These are phyloP conservation scores for Caloboletus firmus DNA, from an alignment of 1,284 basidiomycete species.

Conservation along the genomic window DNA sequence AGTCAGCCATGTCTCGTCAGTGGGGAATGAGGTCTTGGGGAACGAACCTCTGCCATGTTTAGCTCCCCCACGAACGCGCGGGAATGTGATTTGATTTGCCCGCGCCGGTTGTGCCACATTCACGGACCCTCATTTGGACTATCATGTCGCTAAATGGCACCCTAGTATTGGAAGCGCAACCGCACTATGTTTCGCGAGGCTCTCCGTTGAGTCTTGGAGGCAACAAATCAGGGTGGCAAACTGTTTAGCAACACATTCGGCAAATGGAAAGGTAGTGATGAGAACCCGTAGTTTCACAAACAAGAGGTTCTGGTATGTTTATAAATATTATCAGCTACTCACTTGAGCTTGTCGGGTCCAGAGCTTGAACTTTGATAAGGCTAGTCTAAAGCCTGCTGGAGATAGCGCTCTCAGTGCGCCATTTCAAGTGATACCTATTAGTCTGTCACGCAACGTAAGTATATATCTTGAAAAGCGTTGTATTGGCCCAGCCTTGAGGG, in stretches of 20 bases:
- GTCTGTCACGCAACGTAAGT: not conserved
- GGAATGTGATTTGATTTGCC: not conserved
- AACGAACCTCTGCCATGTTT: not conserved
- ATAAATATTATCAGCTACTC: not conserved
- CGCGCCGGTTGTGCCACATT: not conserved
- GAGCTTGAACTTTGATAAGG: not conserved
- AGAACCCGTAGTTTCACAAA: not conserved
- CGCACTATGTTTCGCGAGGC: too few relatives aligned
- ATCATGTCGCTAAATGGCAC: not conserved
- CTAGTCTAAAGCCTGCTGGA: not conserved
- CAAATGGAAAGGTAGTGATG: constrained; percentile 1
- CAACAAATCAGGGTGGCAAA: not conserved
- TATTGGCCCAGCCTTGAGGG: not conserved
- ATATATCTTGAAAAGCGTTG: not conserved
- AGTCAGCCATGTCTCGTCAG: not conserved
- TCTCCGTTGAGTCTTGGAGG: not conserved
- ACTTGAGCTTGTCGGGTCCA: not conserved
- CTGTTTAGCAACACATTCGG: not conserved
- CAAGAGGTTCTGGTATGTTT: not conserved
- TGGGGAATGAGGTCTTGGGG: not conserved
- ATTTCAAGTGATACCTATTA: not conserved
- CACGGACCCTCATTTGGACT: not conserved
- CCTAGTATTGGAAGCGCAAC: not conserved
- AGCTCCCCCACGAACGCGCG: not conserved
- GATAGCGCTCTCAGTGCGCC: too few relatives aligned